A percentile compares a stretch with the other conserved stretches of the same genome.
These are phyloP conservation scores for Tylopilus vinaceipallidus DNA, from an alignment of 768 basidiomycete genomes.

Conservation along the genomic window DNA sequence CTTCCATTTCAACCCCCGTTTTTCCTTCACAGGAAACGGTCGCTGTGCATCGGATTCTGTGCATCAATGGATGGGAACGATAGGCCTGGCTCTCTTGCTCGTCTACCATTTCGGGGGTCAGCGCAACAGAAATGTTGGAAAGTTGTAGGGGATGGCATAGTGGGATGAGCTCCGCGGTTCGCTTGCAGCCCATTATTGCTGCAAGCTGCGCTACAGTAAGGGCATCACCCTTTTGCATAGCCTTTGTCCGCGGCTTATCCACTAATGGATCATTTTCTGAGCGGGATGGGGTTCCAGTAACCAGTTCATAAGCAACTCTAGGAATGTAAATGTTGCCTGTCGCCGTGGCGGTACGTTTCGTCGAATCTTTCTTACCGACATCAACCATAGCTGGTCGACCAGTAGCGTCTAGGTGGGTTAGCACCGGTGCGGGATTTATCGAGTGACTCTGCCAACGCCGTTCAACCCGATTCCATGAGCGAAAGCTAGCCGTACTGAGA, in stretches of 20 bases:
- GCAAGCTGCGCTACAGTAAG: conserved; percentile 80
- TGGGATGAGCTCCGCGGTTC: conserved; percentile 80
- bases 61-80: conserved; percentile 21
- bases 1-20: conserved; percentile 94
- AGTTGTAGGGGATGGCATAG: conserved; percentile 84
- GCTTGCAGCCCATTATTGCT: conserved; percentile 85
- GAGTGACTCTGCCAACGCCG: conserved; percentile 25
- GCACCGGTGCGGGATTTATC: conserved; percentile 7
- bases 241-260: conserved; percentile 46
- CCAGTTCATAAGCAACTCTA: conserved; percentile 58
- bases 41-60: conserved; percentile 61
- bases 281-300: conserved; percentile 35
- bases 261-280: conserved; percentile 13
- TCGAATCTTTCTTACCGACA: conserved; percentile 59
- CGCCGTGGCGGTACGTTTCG: conserved; percentile 72
- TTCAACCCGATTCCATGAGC: conserved; percentile 1
- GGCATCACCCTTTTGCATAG: conserved; percentile 63
- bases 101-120: conserved; percentile 45
- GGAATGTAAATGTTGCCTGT: conserved; percentile 71
- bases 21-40: conserved; percentile 75
- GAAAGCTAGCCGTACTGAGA: not conserved
- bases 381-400: conserved; percentile 87
- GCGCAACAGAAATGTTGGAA: conserved; percentile 62
- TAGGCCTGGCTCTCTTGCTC: not conserved
- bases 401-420: conserved; percentile 72